Base-by-base conservation (phyloP, 257 asterid genomes). In the Penstemon newberryi region DNA sequence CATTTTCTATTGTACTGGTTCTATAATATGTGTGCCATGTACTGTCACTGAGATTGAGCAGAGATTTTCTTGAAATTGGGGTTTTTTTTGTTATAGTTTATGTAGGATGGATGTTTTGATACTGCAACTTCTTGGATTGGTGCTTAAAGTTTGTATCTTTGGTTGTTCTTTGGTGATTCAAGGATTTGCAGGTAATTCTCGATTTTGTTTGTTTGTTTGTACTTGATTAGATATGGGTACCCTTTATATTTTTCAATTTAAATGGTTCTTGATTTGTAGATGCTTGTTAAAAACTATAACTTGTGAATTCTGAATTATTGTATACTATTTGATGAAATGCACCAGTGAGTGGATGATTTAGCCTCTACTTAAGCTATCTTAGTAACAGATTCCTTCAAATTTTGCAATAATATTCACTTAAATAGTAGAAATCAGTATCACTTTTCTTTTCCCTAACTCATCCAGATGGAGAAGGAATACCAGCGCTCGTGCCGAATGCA, bases 131-230 rank as follows among this genome's bases (percentile, higher is more conserved):
- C 64, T 79, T 71, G 53, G 80, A 59, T 76, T 83, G 77, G 65
- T 83, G 87, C 71, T 84, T 67, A 58, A 77, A 63, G 66, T 85
- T 51, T 74, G 68, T 79, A 80, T 70, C 67, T 81, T 87, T 72
- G 78, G 79, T 83, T 80, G 70, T 43, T 74, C 81, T 51, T 70
- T 81, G 78, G 67, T 75, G 80, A 74, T 85, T 77, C 87, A 73
- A 70, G 93, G 80, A 83, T 83, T 87, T 86, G 79, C 91, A 72
- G 95, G 96, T 89, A 79, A 77, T 63, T 74, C 10, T 72, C 67
- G 11, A 15, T 58, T 39, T 46, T 66, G 12, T 70, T 36, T 69
- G 67, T n/a, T 73, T 10, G 39, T 72, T 62, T 60, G 33, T 25
- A 2, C 33, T 25, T 25, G 33, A 25, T 25, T 25, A 25, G 33